Evolutionary conservation across 306 rosid genomes (phyloP).

Genomic region (Spatholobus suberectus): DNA sequence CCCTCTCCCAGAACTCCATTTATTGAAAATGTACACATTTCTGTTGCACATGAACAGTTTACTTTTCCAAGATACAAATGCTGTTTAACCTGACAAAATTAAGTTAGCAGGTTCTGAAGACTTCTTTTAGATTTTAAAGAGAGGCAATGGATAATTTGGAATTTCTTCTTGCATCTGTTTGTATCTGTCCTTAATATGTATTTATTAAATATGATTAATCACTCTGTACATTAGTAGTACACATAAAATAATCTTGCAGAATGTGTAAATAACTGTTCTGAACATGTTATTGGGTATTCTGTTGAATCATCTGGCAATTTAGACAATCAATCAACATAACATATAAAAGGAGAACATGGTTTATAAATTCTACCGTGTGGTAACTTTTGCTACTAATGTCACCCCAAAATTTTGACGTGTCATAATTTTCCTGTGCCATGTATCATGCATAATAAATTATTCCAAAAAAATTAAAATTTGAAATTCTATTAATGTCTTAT

Average conservation of each 20-base stretch:
- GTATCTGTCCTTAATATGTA: background rate
- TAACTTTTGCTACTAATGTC: background rate
- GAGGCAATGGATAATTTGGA: background rate
- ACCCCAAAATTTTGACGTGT: background rate
- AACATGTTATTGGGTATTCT: background rate
- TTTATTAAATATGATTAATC: slow-evolving; percentile 9
- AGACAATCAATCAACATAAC: background rate
- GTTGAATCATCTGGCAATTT: background rate
- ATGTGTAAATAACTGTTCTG: background rate
- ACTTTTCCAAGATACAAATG: background rate
- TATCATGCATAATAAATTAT: background rate
- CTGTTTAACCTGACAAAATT: background rate
- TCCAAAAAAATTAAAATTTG: background rate
- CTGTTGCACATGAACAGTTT: background rate
- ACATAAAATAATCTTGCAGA: background rate
- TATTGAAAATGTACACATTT: background rate
- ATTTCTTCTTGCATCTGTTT: background rate
- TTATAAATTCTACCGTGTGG: background rate
- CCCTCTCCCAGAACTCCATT: background rate
- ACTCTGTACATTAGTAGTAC: background rate
- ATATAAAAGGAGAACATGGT: background rate
- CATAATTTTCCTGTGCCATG: background rate
- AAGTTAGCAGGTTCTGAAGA: background rate
- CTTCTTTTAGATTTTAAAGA: background rate
- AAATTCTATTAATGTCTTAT: background rate